phyloP scores from a whole-genome alignment of 2,329 filamentous ascomycete species.

The Aspergillus awamori region DNA sequence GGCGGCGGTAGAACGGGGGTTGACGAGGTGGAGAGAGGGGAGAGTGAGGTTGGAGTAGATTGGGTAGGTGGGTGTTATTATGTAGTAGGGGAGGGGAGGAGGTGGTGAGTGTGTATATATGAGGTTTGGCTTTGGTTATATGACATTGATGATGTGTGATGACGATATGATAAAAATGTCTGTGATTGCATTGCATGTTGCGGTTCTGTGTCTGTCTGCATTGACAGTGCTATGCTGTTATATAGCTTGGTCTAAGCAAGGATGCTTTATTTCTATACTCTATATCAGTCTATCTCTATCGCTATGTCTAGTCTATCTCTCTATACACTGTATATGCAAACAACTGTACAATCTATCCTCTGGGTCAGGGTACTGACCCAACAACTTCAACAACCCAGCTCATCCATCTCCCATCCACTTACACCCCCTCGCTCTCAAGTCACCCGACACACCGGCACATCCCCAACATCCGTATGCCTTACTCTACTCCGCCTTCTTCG shows the following conservation, averaged over 20 bases:
- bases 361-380: background rate
- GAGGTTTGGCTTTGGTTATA: no score
- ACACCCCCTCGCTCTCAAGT: no score
- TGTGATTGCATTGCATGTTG: no score
- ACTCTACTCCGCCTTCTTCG: slow-evolving; percentile 39
- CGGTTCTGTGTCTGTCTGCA: no score
- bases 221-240: no score
- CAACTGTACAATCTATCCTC: background rate
- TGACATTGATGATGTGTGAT: no score
- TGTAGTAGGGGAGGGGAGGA: background rate
- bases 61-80: no score
- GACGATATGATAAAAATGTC: no score
- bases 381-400: background rate
- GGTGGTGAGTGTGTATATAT: no score
- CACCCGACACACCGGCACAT: no score
- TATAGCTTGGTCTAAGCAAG: no score
- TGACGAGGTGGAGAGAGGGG: slow-evolving; percentile 35
- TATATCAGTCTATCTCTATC: background rate
- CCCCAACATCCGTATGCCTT: no score
- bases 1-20: slow-evolving; percentile 25
- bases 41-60: slow-evolving; percentile 29
- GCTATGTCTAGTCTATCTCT: background rate
- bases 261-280: background rate
- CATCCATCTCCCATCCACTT: background rate
- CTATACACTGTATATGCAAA: background rate